A percentile compares a stretch with the other conserved stretches of the same genome.
phyloP scores from a whole-genome alignment of 2,329 filamentous ascomycete species.

The Pezicula carpinea region DNA sequence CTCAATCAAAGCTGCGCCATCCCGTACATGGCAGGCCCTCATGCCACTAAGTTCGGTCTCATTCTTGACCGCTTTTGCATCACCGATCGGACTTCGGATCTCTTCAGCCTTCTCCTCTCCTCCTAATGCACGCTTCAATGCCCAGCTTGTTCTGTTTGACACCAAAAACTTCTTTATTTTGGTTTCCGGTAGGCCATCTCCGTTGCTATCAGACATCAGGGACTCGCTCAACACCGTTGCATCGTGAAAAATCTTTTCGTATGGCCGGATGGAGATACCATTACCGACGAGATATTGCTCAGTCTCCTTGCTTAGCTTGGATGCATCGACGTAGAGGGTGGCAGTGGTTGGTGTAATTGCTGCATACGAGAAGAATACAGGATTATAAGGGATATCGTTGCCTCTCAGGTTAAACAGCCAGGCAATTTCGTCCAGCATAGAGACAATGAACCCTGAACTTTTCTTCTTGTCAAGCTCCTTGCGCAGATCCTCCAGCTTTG shows the following conservation, averaged over 20 bases:
- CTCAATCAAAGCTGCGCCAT: conserved; percentile 84
- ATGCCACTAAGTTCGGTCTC: conserved; percentile 85
- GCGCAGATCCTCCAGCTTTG: conserved; percentile 82
- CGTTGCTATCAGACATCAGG: conserved; percentile 31
- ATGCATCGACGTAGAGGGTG: conserved; percentile 78
- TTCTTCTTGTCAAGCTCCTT: conserved; percentile 91
- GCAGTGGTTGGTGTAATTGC: conserved; percentile 73
- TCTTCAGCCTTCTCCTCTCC: conserved; percentile 84
- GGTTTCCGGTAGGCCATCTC: conserved; percentile 24
- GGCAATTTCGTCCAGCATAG: conserved; percentile 92
- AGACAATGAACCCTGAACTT: conserved; percentile 80
- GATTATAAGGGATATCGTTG: conserved; percentile 94
- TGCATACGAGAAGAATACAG: conserved; percentile 97
- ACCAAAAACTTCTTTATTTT: conserved; percentile 66
- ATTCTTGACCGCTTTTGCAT: conserved; percentile 94
- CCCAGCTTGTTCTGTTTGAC: conserved; percentile 90
- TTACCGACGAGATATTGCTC: conserved; percentile 64
- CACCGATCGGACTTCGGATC: conserved; percentile 77
- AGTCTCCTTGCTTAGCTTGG: conserved; percentile 67
- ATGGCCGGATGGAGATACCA: conserved; percentile 73
- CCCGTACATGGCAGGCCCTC: conserved; percentile 88
- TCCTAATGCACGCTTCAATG: conserved; percentile 78
- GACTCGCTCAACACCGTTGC: conserved; percentile 58
- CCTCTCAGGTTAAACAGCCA: conserved; percentile 98
- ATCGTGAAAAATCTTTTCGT: conserved; percentile 75